Conservation (phyloP, 306 rosid species). For the Hippophae gyantsensis region DNA sequence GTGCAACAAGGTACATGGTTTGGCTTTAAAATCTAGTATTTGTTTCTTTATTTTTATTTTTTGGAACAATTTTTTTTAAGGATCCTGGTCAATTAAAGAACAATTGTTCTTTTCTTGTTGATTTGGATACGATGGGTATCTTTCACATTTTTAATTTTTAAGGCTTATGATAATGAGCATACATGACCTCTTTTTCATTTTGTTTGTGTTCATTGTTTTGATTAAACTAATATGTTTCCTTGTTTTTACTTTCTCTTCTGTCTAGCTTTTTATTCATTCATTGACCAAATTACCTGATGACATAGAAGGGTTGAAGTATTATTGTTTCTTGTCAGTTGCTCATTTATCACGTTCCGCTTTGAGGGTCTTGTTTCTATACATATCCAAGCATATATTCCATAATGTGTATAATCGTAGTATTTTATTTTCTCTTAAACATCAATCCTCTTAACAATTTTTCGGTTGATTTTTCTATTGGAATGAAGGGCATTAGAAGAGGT, state of each 20-base stretch:
- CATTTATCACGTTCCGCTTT: not conserved
- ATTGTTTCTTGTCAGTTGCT: not conserved
- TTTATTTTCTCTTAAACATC: not conserved
- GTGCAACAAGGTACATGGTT: constrained; percentile 45
- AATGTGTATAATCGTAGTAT: not conserved
- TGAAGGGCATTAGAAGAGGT: constrained; percentile 64
- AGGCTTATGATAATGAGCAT: not conserved
- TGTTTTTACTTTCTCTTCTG: not conserved
- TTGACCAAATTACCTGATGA: not conserved
- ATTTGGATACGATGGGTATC: too few species aligned
- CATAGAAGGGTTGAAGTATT: not conserved
- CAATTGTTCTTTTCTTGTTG: too few species aligned
- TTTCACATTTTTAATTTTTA: constrained; percentile 1
- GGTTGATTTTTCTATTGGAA: not conserved
- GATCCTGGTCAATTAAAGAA: too few species aligned
- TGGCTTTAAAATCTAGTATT: too few species aligned
- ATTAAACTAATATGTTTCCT: not conserved
- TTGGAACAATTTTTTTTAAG: too few species aligned
- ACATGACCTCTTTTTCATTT: not conserved
- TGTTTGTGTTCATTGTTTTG: not conserved
- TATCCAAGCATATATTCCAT: not conserved
- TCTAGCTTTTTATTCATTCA: not conserved
- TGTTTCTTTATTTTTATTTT: too few species aligned
- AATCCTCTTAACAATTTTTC: not conserved
- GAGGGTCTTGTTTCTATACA: too few species aligned